Base-by-base conservation (phyloP, 2,329 filamentous ascomycete species). In the Penicillium sp. region DNA sequence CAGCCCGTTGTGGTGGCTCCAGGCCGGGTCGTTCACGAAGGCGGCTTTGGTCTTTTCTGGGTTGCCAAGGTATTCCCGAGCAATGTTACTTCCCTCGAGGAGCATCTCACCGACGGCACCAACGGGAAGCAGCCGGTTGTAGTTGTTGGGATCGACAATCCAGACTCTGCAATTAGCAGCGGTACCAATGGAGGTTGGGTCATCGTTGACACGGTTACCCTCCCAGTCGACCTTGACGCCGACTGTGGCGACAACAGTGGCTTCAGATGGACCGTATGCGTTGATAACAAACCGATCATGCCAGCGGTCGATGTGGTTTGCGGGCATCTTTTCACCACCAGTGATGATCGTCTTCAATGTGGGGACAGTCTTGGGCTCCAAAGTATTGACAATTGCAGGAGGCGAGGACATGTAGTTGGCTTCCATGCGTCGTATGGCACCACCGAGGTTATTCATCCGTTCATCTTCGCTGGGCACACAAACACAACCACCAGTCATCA, bases 401-500 rank as follows among this genome's bases (percentile, higher is more conserved):
- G 88, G 89, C 65, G 88, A 80, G 66, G 85, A 82, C 3, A 81
- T 82, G 78, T 81, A 83, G 53, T 81, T 85, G 33, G 82, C 83
- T 17, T 81, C 73, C 78, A 85, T 83, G 0, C 80, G 73, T 6
- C 79, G 78, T 33, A 88, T 84, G 0, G 80, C 81, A 1, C 79
- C 82, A 1, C 79, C 74, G 3, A 88, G 76, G 58, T 86, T 81
- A 57, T 82, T 80, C 37, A 83, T 71, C 17, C 83, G 76, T 59
- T 86, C 82, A 5, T 80, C 72, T 1, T 82, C 76, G 6, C 82
- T 81, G 0, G 87, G 86, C 0, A 89, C 78, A 61, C 86, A 89
- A 6, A 89, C 79, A 58, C 84, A 88, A 0, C 84, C 87, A 22
- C 88, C 88, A 28, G 82, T 76, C 9, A 84, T 78, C 2, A 89